phyloP scores from a whole-genome alignment of 2,329 filamentous ascomycete genomes.

The Myrmaecium sp. region DNA sequence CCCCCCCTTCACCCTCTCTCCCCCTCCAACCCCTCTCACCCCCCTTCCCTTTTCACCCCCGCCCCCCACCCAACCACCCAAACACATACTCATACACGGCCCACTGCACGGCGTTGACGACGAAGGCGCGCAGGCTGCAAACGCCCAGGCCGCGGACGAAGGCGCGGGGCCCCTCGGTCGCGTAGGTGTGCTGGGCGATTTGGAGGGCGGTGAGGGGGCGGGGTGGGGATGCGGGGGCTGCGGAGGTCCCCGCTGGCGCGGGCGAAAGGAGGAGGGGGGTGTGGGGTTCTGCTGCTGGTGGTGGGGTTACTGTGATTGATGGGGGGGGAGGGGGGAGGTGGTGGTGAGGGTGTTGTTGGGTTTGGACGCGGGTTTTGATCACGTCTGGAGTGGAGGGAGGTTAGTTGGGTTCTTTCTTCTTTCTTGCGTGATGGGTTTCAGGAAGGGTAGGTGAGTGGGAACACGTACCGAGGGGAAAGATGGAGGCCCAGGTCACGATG shows the following conservation, averaged over 20 bases:
- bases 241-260: background rate
- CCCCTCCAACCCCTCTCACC: constrained; percentile 8
- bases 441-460: background rate
- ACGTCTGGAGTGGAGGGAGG: constrained; percentile 39
- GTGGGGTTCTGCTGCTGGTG: constrained; percentile 1
- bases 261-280: constrained; percentile 1
- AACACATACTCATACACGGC: constrained; percentile 83
- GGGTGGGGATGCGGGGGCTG: background rate
- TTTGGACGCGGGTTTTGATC: constrained; percentile 83
- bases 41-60: no score
- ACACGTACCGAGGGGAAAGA: constrained; percentile 53
- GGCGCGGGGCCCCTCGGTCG: constrained; percentile 51
- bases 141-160: constrained; percentile 72
- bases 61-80: constrained; percentile 27
- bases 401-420: no score
- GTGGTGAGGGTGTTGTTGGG: constrained; percentile 30
- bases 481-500: constrained; percentile 71
- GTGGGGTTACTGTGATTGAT: background rate
- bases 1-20: background rate
- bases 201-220: constrained; percentile 13
- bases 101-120: constrained; percentile 91
- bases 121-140: constrained; percentile 72
- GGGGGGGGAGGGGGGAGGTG: background rate
- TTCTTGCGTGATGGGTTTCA: no score
- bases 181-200: constrained; percentile 50